phyloP scores from a whole-genome alignment of 495 filamentous ascomycete species.

The Ramalina intermedia region DNA sequence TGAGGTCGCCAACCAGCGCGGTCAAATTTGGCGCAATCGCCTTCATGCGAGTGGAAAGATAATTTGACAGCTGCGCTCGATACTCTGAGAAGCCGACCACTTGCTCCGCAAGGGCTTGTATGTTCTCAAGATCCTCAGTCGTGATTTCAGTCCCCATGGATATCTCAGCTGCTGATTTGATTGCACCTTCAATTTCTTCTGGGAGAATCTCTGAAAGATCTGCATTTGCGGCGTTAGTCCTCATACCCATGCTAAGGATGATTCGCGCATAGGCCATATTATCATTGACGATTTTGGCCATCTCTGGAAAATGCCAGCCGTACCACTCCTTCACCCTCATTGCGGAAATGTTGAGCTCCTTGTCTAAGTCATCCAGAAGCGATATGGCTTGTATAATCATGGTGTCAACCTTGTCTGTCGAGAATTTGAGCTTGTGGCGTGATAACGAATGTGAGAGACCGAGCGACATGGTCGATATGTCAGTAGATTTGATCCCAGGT shows the following conservation, averaged over 20 bases:
- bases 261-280: slow-evolving; percentile 87
- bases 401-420: slow-evolving; percentile 94
- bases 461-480: slow-evolving; percentile 82
- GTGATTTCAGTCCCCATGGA: slow-evolving; percentile 98
- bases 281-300: slow-evolving; percentile 94
- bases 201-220: slow-evolving; percentile 89
- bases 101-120: slow-evolving; percentile 78
- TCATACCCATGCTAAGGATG: slow-evolving; percentile 77
- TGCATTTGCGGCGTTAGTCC: slow-evolving; percentile 52
- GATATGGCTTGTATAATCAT: slow-evolving; percentile 98
- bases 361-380: slow-evolving; percentile 90
- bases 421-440: slow-evolving; percentile 98
- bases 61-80: slow-evolving; percentile 71
- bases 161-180: slow-evolving; percentile 89
- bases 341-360: slow-evolving; percentile 95
- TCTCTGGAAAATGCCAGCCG: slow-evolving; percentile 98
- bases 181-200: slow-evolving; percentile 82
- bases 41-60: slow-evolving; percentile 85
- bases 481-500: slow-evolving; percentile 70
- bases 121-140: slow-evolving; percentile 76
- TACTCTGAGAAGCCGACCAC: slow-evolving; percentile 86
- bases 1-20: slow-evolving; percentile 81
- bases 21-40: slow-evolving; percentile 96
- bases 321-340: slow-evolving; percentile 99
- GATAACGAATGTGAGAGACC: slow-evolving; percentile 95